Evolutionary conservation across 2,329 filamentous ascomycete species (phyloP), one percentile per base, ranked within the genome.

Genomic region (Aquanectria penicillioides): DNA sequence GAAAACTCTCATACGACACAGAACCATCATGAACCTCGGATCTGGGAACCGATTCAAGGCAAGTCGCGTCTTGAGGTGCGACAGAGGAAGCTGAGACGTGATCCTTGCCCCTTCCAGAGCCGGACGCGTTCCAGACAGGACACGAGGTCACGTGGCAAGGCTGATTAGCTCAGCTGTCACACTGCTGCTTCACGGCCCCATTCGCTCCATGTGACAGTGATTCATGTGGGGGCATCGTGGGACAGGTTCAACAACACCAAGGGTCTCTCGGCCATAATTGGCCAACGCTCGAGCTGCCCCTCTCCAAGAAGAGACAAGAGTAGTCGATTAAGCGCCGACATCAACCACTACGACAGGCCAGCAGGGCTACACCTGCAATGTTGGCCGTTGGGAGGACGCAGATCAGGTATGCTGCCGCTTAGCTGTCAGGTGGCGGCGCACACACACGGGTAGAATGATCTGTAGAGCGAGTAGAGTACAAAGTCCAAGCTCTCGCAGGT

Each of bases 311-410:
- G 59, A 66, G 63, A 57, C 59, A 52, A 59, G 51, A 64, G 59
- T 59, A 64, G 64, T 67, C 61, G 61, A 62, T 65, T 72, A 72
- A 72, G 70, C 70, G 70, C 70, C 70, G 69, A 71, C 64, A 49
- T 64, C 57, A 50, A 68, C 61, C 63, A 58, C 68, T 60, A 55
- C 59, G 59, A 41, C 51, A 59, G 49, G 54, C 57, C 59, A 59
- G 46, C 51, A 59, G 49, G 54, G 59, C 59, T 49, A 46, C 53
- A 65, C 50, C 67, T 69, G 68, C 68, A 70, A 64, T 69, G 61
- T 54, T 58, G 61, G 15, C 50, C 61, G 49, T 37, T 67, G 62
- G 66, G 60, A 66, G 63, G 44, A 46, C 55, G 56, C 43, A 58
- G 65, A 68, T 64, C 61, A 63, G 57, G 57, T 47, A 46, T 56